Evolutionary conservation across 1,139 yeast genomes (phyloP).

Genomic region (Magnusiomyces suaveolens): DNA sequence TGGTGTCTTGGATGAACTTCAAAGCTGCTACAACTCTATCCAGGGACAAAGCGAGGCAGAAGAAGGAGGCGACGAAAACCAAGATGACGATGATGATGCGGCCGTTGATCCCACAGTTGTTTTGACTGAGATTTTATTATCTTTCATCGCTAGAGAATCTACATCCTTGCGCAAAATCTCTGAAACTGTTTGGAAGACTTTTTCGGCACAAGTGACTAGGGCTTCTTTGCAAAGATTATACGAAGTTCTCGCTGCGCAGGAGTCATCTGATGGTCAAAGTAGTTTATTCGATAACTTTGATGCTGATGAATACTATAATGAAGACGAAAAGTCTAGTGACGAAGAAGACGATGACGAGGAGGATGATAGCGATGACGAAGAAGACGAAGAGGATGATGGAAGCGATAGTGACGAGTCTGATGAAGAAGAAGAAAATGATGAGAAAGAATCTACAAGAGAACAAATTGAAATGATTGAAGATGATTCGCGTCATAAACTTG

Average conservation of each 20-base stretch:
- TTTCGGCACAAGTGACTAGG: slow-evolving; percentile 40
- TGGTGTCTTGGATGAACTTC: slow-evolving; percentile 63
- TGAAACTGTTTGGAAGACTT: slow-evolving; percentile 64
- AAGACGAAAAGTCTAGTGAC: slow-evolving; percentile 33
- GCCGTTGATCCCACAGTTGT: slow-evolving; percentile 44
- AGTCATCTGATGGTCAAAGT: slow-evolving; percentile 73
- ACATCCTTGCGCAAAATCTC: slow-evolving; percentile 62
- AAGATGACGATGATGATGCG: slow-evolving; percentile 29
- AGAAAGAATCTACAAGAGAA: slow-evolving; percentile 8
- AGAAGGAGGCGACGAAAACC: slow-evolving; percentile 27
- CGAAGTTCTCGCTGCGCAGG: slow-evolving; percentile 64
- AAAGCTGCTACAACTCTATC: slow-evolving; percentile 30
- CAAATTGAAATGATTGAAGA: slow-evolving; percentile 9
- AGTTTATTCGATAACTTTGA: slow-evolving; percentile 59
- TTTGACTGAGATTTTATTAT: slow-evolving; percentile 69
- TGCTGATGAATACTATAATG: slow-evolving; percentile 32
- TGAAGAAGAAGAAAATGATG: slow-evolving; percentile 29
- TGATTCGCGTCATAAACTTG: slow-evolving; percentile 37
- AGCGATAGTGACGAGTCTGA: slow-evolving; percentile 30
- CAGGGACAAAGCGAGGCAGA: slow-evolving; percentile 18
- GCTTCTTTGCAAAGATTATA: slow-evolving; percentile 50
- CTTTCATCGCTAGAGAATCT: slow-evolving; percentile 66
- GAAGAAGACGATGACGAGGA: slow-evolving; percentile 29
- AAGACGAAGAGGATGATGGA: slow-evolving; percentile 32
- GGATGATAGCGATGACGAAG: slow-evolving; percentile 23